phyloP scores from a whole-genome alignment of 2,329 filamentous ascomycete species.

The Sporothrix mexicana region DNA sequence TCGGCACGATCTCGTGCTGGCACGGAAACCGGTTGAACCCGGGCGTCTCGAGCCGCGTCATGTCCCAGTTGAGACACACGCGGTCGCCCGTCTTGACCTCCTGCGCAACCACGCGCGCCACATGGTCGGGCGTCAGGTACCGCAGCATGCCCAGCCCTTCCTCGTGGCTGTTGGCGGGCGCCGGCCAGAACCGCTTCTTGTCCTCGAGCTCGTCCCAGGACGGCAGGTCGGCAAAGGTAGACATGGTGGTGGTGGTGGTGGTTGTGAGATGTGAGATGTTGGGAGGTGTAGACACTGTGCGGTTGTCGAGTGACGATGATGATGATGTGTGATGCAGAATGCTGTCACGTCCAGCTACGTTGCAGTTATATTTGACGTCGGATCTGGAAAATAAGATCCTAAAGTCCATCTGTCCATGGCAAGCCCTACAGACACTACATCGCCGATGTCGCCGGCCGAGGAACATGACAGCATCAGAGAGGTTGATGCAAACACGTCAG shows the following conservation, averaged over 20 bases:
- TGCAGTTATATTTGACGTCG: background rate
- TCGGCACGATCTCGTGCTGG: conserved; percentile 27
- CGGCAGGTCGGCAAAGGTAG: conserved; percentile 23
- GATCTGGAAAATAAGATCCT: background rate
- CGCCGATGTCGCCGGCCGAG: conserved; percentile 19
- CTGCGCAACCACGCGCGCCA: conserved; percentile 49
- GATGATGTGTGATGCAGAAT: background rate
- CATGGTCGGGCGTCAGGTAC: conserved; percentile 51
- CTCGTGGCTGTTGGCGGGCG: conserved; percentile 49
- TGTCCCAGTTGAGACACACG: conserved; percentile 48
- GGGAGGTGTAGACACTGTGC: too few relatives aligned
- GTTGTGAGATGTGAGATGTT: background rate
- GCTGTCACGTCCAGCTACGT: background rate
- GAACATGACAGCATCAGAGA: background rate
- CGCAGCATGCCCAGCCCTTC: conserved; percentile 54
- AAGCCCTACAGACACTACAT: background rate
- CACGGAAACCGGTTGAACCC: conserved; percentile 27
- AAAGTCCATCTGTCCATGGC: background rate
- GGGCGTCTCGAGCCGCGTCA: conserved; percentile 27
- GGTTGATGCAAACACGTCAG: background rate
- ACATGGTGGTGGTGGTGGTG: background rate
- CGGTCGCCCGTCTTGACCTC: conserved; percentile 58
- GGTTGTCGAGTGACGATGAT: too few relatives aligned
- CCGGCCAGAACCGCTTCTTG: conserved; percentile 46
- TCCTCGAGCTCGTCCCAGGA: conserved; percentile 29